Conservation (phyloP, 805 yeast genomes). For the Kazachstania taianensis region DNA sequence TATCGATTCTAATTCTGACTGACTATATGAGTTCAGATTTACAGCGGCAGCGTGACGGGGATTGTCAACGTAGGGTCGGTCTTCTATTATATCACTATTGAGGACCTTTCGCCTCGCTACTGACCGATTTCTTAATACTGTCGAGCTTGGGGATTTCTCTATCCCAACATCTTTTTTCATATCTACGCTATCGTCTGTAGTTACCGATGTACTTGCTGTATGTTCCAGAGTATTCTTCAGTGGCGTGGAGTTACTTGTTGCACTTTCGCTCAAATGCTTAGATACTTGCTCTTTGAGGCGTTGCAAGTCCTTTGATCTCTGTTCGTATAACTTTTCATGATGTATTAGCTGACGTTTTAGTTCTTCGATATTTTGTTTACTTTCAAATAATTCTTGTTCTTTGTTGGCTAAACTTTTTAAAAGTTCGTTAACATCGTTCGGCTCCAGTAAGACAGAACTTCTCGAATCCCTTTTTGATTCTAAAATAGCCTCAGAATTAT, state of each 20-base stretch:
- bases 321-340: constrained; percentile 44
- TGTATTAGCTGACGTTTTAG: constrained; percentile 36
- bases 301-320: constrained; percentile 27
- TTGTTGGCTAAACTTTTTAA: constrained; percentile 54
- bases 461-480: constrained; percentile 15
- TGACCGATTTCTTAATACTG: background rate
- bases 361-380: constrained; percentile 44
- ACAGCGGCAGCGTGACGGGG: too few species aligned
- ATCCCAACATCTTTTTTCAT: background rate
- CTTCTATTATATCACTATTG: background rate
- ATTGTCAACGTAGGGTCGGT: too few species aligned
- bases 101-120: background rate
- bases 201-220: background rate
- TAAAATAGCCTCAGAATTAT: constrained; percentile 7
- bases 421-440: constrained; percentile 40
- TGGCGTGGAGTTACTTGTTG: background rate
- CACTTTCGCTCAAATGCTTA: constrained; percentile 8
- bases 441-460: constrained; percentile 7
- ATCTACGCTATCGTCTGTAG: background rate
- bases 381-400: constrained; percentile 57
- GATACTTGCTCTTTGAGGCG: constrained; percentile 29
- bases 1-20: background rate
- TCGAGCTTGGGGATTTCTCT: background rate
- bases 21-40: background rate
- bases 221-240: background rate